phyloP scores from a whole-genome alignment of 768 basidiomycete genomes.

The Boletus sensibilis region DNA sequence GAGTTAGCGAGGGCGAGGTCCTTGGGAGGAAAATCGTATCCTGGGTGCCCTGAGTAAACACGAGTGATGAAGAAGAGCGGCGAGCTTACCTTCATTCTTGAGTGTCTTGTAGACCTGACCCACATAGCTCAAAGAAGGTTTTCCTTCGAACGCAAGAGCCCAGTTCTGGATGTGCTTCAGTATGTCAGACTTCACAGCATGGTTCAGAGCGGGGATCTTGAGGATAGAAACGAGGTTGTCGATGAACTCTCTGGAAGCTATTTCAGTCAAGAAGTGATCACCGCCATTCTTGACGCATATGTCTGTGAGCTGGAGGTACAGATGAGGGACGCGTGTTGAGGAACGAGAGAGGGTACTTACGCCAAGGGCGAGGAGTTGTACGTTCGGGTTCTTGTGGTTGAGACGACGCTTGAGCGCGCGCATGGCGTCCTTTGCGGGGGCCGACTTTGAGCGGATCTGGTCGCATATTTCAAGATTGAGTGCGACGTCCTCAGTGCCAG shows the following conservation, averaged over 20 bases:
- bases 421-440: constrained; percentile 83
- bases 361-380: constrained; percentile 81
- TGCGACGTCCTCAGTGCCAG: constrained; percentile 86
- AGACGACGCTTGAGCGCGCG: constrained; percentile 83
- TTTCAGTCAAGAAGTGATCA: constrained; percentile 80
- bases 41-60: constrained; percentile 36
- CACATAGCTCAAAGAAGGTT: constrained; percentile 68
- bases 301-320: constrained; percentile 67
- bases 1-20: constrained; percentile 67
- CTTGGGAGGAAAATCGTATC: constrained; percentile 83
- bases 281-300: constrained; percentile 97
- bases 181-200: constrained; percentile 80
- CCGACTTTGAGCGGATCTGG: constrained; percentile 90
- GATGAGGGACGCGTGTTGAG: constrained; percentile 2
- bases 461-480: constrained; percentile 95
- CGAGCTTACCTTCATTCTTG: constrained; percentile 62
- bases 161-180: constrained; percentile 87
- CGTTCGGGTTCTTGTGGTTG: constrained; percentile 94
- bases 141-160: constrained; percentile 87
- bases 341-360: constrained; percentile 48
- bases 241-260: constrained; percentile 88
- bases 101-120: constrained; percentile 79
- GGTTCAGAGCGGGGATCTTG: constrained; percentile 71
- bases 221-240: constrained; percentile 90
- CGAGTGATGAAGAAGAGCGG: neutral